Evolutionary conservation across 2,329 filamentous ascomycete genomes (phyloP).

Genomic region (Westerdykella aurantiaca): DNA sequence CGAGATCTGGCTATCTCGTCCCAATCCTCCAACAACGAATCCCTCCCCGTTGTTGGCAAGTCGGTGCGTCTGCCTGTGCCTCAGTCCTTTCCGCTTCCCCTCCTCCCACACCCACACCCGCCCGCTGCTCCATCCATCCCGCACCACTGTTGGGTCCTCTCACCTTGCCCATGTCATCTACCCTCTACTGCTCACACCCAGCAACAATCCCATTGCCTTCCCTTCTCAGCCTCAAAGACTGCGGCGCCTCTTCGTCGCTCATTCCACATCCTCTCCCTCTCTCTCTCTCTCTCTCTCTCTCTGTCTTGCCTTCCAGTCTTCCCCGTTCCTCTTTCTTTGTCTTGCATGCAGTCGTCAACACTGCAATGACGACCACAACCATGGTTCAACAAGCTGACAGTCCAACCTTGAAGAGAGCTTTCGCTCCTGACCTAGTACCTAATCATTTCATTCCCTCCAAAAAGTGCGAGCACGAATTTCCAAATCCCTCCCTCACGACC

Average conservation of each 20-base stretch:
- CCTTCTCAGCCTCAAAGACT: not conserved
- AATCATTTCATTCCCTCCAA: constrained; percentile 32
- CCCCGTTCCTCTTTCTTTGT: constrained; percentile 4
- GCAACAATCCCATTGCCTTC: constrained; percentile 1
- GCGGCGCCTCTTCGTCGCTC: constrained; percentile 6
- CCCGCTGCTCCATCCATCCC: constrained; percentile 5
- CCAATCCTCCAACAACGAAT: constrained; percentile 23
- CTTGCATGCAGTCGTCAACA: not conserved
- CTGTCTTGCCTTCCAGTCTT: constrained; percentile 5
- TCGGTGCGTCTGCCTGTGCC: constrained; percentile 29
- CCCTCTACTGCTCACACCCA: not conserved
- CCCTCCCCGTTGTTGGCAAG: constrained; percentile 19
- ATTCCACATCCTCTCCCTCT: constrained; percentile 6
- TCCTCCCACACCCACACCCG: constrained; percentile 5
- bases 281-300: constrained; percentile 3
- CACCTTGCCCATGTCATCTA: not conserved
- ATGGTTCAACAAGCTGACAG: constrained; percentile 31
- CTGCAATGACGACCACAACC: constrained; percentile 22
- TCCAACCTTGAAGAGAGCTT: constrained; percentile 31
- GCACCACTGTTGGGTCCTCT: constrained; percentile 5
- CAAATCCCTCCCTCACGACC: constrained; percentile 7
- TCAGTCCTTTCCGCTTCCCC: constrained; percentile 5
- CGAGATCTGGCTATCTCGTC: constrained; percentile 42
- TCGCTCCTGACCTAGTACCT: constrained; percentile 24
- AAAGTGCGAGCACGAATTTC: constrained; percentile 17